Percentiles rank a stretch among this genome's conserved stretches.
These are phyloP conservation scores for Pascua guehoae DNA, from an alignment of 1,284 basidiomycete species.

Conservation along the genomic window DNA sequence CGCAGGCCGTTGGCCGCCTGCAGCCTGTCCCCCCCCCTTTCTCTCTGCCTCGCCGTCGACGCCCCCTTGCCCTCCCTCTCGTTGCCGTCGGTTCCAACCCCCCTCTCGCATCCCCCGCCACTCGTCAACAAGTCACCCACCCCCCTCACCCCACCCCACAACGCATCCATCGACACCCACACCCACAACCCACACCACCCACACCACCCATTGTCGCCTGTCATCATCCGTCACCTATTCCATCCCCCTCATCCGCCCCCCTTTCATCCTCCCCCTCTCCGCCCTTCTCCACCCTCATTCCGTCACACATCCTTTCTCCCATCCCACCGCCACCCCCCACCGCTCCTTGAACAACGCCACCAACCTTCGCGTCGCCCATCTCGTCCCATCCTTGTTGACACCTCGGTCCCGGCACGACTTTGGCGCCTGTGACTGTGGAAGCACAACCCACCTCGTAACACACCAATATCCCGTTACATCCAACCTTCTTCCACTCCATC, in stretches of 20 bases:
- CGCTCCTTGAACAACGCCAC: not conserved
- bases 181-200: constrained; percentile 1
- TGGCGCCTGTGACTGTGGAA: not conserved
- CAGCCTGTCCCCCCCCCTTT: no score
- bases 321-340: not conserved
- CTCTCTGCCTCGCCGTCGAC: not conserved
- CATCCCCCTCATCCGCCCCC: constrained; percentile 1
- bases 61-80: not conserved
- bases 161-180: not conserved
- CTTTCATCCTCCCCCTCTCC: not conserved
- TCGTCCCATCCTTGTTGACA: not conserved
- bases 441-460: no score
- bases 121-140: not conserved
- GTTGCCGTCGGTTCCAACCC: not conserved
- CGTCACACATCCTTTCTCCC: not conserved
- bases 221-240: constrained; percentile 1
- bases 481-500: not conserved
- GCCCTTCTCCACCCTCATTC: constrained; percentile 3
- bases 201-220: no score
- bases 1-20: no score
- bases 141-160: not conserved
- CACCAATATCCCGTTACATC: not conserved
- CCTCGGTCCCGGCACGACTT: not conserved
- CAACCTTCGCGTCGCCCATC: not conserved
- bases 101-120: not conserved